Evolutionary conservation across 2,329 filamentous ascomycete genomes (phyloP), one percentile per base, ranked within the genome.

Genomic region (Xylariaceae sp.): DNA sequence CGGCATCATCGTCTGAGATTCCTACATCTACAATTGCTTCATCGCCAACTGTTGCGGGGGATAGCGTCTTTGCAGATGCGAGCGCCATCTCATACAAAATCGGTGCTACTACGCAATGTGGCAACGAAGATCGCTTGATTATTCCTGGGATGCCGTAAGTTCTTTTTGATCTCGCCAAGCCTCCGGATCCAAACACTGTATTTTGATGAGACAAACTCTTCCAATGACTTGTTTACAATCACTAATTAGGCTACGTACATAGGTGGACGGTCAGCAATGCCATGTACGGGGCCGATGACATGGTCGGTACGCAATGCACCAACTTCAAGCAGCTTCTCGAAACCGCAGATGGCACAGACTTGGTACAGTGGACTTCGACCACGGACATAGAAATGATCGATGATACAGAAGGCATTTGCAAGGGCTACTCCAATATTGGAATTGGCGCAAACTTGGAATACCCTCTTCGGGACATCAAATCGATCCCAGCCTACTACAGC

Each of bases 211-310:
- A 28, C 22, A 28, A 28, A 4, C 22, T 28, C 22, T 4, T 28
- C 22, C 22, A 28, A 28, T n/a, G n/a, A n/a, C 22, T 28, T 28
- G 7, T 28, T 28, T 28, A 7, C 22, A 28, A 28, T 28, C 4
- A 28, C 22, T 28, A 28, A 28, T 7, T 28, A 7, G 22, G 7
- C 7, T 5, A 5, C 22, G 22, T 28, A 28, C 22, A 7, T 28
- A 28, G 22, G 7, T 58, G 56, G 56, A 56, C 53, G n/a, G 56
- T 58, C 9, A 53, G 53, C 56, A 58, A 58, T 51, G 53, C 53
- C 10, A 58, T 58, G 56, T 58, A 58, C 50, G 53, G 53, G n/a
- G 53, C 53, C 5, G 17, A 54, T 38, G 31, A 51, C 33, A 58
- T 58, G 56, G 56, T 56, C 12, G 56, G 56, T 31, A 47, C 42